Evolutionary conservation across 2,329 filamentous ascomycete species (phyloP), one percentile per base, ranked within the genome.

Genomic region (Fusarium ambrosium): DNA sequence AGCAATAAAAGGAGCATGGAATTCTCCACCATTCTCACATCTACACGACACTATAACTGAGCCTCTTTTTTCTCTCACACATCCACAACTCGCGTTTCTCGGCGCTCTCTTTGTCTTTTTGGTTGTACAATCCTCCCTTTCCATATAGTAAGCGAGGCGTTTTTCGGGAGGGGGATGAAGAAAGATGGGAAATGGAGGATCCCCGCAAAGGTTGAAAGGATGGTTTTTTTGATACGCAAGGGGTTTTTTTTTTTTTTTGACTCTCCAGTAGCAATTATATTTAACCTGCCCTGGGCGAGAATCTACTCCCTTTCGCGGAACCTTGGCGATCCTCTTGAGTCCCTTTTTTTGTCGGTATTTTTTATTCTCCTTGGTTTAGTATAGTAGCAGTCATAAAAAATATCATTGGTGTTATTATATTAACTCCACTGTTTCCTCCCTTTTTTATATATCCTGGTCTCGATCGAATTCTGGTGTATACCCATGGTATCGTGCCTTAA

Each of bases 1-100:
- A 92, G 80, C 86, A 88, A 78, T 87, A 80, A 80, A 13, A 63
- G 16, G 67, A 4, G 4, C 34, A 18, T 20, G n/a, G n/a, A 7
- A 36, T 39, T 24, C 24, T 60, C 62, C 32, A 56, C 13, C 53
- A 16, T 43, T n/a, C n/a, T 58, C 51, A 9, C 32, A 20, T 27
- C 45, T 22, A 27, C 59, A 3, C 13, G 58, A 66, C 51, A 53
- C 43, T 34, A 18, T 14, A 37, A 34, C 32, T 56, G 13, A 55
- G 64, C 53, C 58, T 43, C 58, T 43, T 41, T 20, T 27, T 34
- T 68, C n/a, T 43, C 20, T 43, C 32, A 34, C 56, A 70, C 60
- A 73, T 62, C 43, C 41, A n/a, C 69, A 62, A 62, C 13, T 41
- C 27, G 61, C 71, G 58, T 61, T 64, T 56, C 32, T 62, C 55